Percentiles rank a stretch among this genome's conserved stretches.
phyloP scores from a whole-genome alignment of 129 eudicot species.

The Deinandra increscens region DNA sequence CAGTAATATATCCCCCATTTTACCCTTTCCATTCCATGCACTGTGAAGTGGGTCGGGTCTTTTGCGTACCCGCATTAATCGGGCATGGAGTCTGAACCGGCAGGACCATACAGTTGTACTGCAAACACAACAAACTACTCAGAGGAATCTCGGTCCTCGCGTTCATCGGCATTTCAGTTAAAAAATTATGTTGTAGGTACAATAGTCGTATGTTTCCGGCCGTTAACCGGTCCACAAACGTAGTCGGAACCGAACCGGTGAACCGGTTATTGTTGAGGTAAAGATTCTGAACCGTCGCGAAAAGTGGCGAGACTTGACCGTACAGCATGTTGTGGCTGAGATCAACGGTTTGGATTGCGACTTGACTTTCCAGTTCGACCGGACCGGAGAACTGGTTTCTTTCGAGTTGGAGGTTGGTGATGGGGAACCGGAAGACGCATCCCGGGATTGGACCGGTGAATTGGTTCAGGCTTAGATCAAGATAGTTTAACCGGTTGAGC shows the following conservation, averaged over 20 bases:
- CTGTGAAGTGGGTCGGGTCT: conserved; percentile 80
- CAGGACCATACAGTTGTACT: conserved; percentile 91
- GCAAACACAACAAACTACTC: conserved; percentile 83
- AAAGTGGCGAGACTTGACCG: conserved; percentile 73
- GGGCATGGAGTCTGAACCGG: conserved; percentile 96
- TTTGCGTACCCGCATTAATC: conserved; percentile 76
- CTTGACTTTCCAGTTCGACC: conserved; percentile 61
- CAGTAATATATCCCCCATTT: conserved; percentile 27
- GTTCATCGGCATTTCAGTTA: conserved; percentile 72
- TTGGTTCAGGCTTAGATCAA: conserved; percentile 75
- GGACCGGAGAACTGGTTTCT: conserved; percentile 67
- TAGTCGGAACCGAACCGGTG: conserved; percentile 72
- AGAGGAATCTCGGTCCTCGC: conserved; percentile 81
- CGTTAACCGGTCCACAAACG: conserved; percentile 71
- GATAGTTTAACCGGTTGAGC: conserved; percentile 56
- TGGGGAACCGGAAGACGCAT: conserved; percentile 51
- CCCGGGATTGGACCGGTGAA: conserved; percentile 76
- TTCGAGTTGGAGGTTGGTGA: conserved; percentile 70
- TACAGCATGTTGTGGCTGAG: conserved; percentile 70
- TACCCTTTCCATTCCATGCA: conserved; percentile 78
- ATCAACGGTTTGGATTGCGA: conserved; percentile 67
- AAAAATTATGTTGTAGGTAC: conserved; percentile 82
- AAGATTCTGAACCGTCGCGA: conserved; percentile 65
- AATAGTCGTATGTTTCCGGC: conserved; percentile 46
- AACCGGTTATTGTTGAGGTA: conserved; percentile 91